phyloP scores from a whole-genome alignment of 305 asterid genomes.

The Fraxinus paxiana region DNA sequence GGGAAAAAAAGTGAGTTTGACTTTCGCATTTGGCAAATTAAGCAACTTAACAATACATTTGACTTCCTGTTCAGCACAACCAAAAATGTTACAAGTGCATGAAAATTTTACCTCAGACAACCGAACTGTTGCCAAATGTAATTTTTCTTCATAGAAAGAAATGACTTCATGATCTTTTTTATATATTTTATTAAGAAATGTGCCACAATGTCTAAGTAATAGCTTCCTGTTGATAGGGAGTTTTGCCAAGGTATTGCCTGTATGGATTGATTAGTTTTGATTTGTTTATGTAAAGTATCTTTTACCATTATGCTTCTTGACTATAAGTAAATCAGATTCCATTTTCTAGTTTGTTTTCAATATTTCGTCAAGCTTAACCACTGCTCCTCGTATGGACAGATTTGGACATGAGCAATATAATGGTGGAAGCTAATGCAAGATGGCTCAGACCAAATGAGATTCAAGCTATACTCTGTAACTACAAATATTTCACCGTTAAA shows the following conservation, averaged over 20 bases:
- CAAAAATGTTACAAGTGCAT: neutral
- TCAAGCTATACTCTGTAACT: slow-evolving; percentile 81
- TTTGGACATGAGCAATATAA: slow-evolving; percentile 60
- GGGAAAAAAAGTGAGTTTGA: neutral
- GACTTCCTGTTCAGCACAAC: neutral
- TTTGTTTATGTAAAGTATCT: neutral
- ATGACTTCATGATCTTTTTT: neutral
- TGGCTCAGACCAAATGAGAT: slow-evolving; percentile 98
- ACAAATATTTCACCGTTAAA: slow-evolving; percentile 57
- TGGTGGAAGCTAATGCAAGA: slow-evolving; percentile 78
- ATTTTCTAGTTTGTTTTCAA: neutral
- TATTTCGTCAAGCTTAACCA: slow-evolving; percentile 9
- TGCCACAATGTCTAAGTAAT: neutral
- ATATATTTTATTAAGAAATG: neutral
- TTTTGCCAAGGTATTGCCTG: neutral
- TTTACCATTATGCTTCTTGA: slow-evolving; percentile 10
- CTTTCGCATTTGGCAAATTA: neutral
- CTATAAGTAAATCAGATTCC: neutral
- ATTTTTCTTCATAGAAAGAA: neutral
- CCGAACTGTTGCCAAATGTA: neutral
- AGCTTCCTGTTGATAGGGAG: neutral
- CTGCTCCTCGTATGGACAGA: slow-evolving; percentile 45
- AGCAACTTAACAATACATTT: neutral
- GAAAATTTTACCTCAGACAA: neutral
- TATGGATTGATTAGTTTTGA: slow-evolving; percentile 8